These are phyloP conservation scores for Cladophialophora exuberans DNA, from an alignment of 2,329 filamentous ascomycete genomes.

Conservation along the genomic window DNA sequence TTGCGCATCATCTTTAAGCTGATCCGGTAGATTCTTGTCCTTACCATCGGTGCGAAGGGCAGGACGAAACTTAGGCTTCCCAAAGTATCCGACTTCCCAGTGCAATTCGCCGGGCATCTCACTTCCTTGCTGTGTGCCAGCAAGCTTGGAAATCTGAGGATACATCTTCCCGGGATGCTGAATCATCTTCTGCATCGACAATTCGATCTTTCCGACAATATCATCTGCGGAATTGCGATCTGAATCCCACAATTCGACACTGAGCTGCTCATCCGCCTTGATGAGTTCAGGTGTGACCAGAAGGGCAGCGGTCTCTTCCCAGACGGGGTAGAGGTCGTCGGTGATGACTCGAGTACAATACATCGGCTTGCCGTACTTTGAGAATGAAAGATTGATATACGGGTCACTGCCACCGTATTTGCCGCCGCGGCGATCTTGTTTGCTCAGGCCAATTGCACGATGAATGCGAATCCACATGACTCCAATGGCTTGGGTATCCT, in stretches of 20 bases:
- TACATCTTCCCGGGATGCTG: constrained; percentile 94
- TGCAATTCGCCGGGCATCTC: constrained; percentile 91
- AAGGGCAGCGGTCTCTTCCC: constrained; percentile 84
- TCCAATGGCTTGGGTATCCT: constrained; percentile 80
- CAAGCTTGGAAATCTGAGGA: constrained; percentile 79
- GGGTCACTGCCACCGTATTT: constrained; percentile 88
- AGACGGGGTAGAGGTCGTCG: constrained; percentile 89
- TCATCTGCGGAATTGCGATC: constrained; percentile 92
- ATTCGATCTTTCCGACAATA: constrained; percentile 89
- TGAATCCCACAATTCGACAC: constrained; percentile 94
- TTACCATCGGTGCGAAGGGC: constrained; percentile 86
- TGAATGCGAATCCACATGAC: constrained; percentile 93
- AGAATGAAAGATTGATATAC: constrained; percentile 93
- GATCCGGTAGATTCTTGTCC: constrained; percentile 73
- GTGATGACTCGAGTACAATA: constrained; percentile 97
- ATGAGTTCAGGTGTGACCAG: constrained; percentile 87
- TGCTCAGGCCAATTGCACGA: constrained; percentile 82
- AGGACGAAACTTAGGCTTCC: constrained; percentile 83
- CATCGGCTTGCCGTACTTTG: constrained; percentile 96
- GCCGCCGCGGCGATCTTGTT: constrained; percentile 83
- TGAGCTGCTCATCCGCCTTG: constrained; percentile 90
- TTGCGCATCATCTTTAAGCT: constrained; percentile 72
- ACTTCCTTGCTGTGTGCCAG: constrained; percentile 79
- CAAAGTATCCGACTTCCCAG: constrained; percentile 96
- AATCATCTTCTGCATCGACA: constrained; percentile 93